Conservation (phyloP, 2,329 filamentous ascomycete species). For the Ceratocystis harringtonii region DNA sequence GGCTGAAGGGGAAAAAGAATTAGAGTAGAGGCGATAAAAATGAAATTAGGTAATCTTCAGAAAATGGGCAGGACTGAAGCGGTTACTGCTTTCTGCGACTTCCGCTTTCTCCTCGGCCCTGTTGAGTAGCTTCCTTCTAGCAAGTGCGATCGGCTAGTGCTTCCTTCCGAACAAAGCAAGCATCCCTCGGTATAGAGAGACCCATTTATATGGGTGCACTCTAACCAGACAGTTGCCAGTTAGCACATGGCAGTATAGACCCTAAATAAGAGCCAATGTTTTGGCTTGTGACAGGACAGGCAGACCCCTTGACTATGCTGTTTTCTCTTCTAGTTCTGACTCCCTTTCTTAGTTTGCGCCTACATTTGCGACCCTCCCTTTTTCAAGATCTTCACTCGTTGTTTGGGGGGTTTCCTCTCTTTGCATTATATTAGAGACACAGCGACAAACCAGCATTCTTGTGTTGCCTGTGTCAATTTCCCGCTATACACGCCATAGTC, state of each 20-base stretch:
- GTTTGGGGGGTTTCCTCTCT: no score
- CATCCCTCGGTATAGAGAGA: neutral
- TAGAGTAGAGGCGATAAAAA: neutral
- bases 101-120: neutral
- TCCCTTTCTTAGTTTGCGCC: neutral
- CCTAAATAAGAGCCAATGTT: neutral
- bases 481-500: no score
- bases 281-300: slow-evolving; percentile 1
- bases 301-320: neutral
- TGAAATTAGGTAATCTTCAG: neutral
- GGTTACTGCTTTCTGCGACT: neutral
- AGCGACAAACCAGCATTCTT: no score
- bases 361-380: neutral
- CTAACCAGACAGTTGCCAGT: neutral
- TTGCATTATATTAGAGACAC: no score
- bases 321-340: neutral
- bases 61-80: neutral
- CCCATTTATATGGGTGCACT: neutral
- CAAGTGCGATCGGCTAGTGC: neutral
- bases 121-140: neutral
- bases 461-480: neutral
- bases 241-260: neutral
- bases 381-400: no score
- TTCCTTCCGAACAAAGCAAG: neutral
- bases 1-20: neutral